Percentiles rank a stretch among this genome's conserved stretches.
These are phyloP conservation scores for Daldinia concentrica DNA, from an alignment of 495 filamentous ascomycete species.

Conservation along the genomic window DNA sequence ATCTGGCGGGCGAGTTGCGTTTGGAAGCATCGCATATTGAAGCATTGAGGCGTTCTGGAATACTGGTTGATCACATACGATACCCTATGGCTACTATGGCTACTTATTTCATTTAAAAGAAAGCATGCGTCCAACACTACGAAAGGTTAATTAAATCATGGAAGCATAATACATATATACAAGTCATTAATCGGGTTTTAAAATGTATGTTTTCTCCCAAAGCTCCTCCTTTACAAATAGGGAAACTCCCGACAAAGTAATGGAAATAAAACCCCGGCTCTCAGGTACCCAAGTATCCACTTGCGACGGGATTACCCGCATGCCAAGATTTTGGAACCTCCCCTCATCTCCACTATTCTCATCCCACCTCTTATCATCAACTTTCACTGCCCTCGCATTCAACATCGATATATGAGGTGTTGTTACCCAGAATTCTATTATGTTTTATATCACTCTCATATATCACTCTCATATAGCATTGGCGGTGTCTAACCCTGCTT, in stretches of 20 bases:
- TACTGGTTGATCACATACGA: conserved; percentile 22
- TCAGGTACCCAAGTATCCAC: not conserved
- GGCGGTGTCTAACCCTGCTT: not conserved
- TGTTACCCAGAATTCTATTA: not conserved
- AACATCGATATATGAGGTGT: conserved; percentile 4
- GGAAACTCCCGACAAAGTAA: no score
- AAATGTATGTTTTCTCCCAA: no score
- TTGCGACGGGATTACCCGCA: conserved; percentile 16
- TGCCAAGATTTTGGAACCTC: conserved; percentile 7
- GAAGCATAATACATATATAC: no score
- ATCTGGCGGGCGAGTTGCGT: not conserved
- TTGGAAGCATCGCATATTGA: conserved; percentile 1
- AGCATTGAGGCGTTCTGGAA: conserved; percentile 30
- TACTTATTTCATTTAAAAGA: conserved; percentile 3
- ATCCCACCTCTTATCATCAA: not conserved
- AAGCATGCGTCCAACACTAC: not conserved
- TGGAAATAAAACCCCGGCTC: no score
- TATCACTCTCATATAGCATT: conserved; percentile 8
- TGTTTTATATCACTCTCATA: not conserved
- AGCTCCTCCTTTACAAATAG: no score
- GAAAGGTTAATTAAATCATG: not conserved
- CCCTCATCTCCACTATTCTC: not conserved
- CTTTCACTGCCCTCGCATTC: not conserved
- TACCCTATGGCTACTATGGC: conserved; percentile 25
- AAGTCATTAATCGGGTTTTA: no score